Percentiles rank a stretch among this genome's conserved stretches.
Evolutionary conservation across 306 rosid species (phyloP).

Genomic region (Medicago ruthenica): DNA sequence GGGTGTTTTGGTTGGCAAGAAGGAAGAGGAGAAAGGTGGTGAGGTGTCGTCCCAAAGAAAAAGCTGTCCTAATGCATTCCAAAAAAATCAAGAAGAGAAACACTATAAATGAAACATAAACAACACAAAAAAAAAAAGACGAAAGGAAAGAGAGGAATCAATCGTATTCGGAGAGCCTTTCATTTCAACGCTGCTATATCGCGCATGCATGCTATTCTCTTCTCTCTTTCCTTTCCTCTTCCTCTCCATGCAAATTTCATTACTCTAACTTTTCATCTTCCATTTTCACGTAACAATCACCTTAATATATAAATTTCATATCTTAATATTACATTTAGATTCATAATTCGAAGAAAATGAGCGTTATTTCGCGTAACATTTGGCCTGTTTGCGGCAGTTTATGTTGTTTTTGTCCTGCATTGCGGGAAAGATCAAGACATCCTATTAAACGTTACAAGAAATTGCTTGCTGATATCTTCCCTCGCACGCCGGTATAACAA

Average conservation of each 20-base stretch:
- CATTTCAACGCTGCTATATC: slow-evolving; percentile 8
- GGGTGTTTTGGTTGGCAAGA: neutral
- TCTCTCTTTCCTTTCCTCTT: slow-evolving; percentile 21
- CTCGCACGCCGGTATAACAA: slow-evolving; percentile 61
- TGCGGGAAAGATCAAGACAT: slow-evolving; percentile 79
- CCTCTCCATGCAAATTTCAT: neutral
- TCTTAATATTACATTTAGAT: neutral
- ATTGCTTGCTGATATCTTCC: slow-evolving; percentile 77
- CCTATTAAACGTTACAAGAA: slow-evolving; percentile 87
- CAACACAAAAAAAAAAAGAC: neutral
- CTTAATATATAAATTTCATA: no score
- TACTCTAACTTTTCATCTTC: neutral
- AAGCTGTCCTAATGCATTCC: slow-evolving; percentile 5
- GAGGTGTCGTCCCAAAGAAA: slow-evolving; percentile 17
- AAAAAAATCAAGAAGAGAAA: neutral
- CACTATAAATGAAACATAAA: slow-evolving; percentile 32
- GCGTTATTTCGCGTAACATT: slow-evolving; percentile 71
- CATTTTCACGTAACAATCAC: neutral
- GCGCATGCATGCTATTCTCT: no score
- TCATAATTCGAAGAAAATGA: slow-evolving; percentile 41
- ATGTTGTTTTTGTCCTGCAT: slow-evolving; percentile 80
- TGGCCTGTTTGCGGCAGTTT: slow-evolving; percentile 82
- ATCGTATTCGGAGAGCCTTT: slow-evolving; percentile 19
- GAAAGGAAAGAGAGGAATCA: neutral
- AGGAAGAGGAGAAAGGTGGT: neutral